A percentile compares a stretch with the other conserved stretches of the same genome.
Conservation (phyloP, 371 early-diverging fungal species). For the Mortierella sp. region DNA sequence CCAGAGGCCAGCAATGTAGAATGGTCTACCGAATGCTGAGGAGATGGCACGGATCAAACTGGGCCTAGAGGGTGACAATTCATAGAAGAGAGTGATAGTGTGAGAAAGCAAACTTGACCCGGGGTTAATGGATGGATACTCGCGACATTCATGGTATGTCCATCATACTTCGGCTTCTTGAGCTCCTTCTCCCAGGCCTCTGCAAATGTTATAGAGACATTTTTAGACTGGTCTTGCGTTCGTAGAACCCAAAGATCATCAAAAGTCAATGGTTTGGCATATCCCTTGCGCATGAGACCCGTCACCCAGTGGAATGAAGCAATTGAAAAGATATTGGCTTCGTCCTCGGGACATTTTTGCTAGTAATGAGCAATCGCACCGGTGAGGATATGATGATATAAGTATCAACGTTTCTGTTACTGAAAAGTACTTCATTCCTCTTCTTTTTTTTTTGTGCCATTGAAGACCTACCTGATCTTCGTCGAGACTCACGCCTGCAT, state of each 20-base stretch:
- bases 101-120: neutral
- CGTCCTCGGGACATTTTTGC: slow-evolving; percentile 77
- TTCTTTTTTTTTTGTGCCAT: neutral
- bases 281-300: slow-evolving; percentile 85
- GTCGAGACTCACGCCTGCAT: slow-evolving; percentile 39
- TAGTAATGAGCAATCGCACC: no score
- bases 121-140: no score
- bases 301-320: slow-evolving; percentile 94
- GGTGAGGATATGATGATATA: no score
- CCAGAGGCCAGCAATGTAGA: slow-evolving; percentile 77
- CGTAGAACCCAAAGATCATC: slow-evolving; percentile 85
- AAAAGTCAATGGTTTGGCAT: slow-evolving; percentile 73
- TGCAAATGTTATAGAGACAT: slow-evolving; percentile 74
- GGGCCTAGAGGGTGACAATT: slow-evolving; percentile 55
- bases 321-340: slow-evolving; percentile 86
- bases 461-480: slow-evolving; percentile 32
- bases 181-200: slow-evolving; percentile 76
- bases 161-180: slow-evolving; percentile 62
- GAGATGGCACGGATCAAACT: slow-evolving; percentile 76
- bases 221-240: slow-evolving; percentile 70
- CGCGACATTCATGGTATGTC: no score
- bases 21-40: slow-evolving; percentile 73
- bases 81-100: neutral
- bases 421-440: no score
- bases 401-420: neutral